Evolutionary conservation across 1,284 basidiomycete genomes (phyloP).

Genomic region (Macrocystidia cucumis): DNA sequence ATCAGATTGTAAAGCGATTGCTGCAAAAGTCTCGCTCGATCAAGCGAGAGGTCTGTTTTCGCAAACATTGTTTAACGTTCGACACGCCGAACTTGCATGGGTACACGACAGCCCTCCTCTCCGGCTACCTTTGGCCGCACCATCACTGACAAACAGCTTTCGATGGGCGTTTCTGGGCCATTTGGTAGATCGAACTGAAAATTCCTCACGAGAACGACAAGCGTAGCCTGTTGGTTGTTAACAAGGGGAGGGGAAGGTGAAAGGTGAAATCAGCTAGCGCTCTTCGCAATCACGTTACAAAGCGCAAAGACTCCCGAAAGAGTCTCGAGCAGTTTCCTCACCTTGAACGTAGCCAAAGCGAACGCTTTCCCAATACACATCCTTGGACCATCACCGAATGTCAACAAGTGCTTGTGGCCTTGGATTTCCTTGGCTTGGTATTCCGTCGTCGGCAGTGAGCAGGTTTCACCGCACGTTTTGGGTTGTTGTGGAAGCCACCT

Average conservation of each 20-base stretch:
- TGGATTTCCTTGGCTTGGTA: slow-evolving; percentile 24
- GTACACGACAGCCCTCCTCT: slow-evolving; percentile 30
- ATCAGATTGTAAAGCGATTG: too few relatives aligned
- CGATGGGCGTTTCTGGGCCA: slow-evolving; percentile 30
- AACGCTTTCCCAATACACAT: slow-evolving; percentile 35
- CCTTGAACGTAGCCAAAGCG: slow-evolving; percentile 33
- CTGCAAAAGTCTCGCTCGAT: too few relatives aligned
- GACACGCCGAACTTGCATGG: slow-evolving; percentile 23
- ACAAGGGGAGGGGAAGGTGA: background rate
- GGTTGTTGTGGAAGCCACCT: slow-evolving; percentile 23
- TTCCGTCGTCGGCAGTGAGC: too few relatives aligned
- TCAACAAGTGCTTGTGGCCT: slow-evolving; percentile 28
- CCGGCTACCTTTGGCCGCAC: slow-evolving; percentile 35
- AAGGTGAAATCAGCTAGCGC: background rate
- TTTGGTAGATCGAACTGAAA: slow-evolving; percentile 36
- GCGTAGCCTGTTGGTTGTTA: background rate
- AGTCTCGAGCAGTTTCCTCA: slow-evolving; percentile 8
- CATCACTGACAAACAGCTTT: slow-evolving; percentile 20
- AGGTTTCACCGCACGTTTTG: too few relatives aligned
- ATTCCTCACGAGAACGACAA: slow-evolving; percentile 25
- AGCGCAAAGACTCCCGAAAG: background rate
- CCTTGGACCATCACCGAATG: slow-evolving; percentile 31
- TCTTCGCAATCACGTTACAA: background rate
- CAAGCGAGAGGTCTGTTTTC: too few relatives aligned
- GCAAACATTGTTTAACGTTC: too few relatives aligned